Conservation (phyloP, 495 filamentous ascomycete species). For the Aspergillus incahuasiensis region DNA sequence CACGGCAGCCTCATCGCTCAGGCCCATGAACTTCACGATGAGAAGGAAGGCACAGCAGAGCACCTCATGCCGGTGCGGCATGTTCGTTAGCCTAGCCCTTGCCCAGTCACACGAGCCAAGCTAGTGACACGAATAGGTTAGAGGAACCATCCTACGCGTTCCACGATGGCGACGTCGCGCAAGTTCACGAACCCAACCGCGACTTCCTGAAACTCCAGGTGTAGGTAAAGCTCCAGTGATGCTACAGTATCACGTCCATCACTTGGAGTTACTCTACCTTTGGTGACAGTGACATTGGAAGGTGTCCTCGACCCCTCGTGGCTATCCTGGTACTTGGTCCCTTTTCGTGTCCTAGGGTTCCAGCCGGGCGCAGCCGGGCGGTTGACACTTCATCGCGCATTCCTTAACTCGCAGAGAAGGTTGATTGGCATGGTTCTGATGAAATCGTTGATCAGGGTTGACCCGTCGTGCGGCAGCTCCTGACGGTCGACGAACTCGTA, state of each 20-base stretch:
- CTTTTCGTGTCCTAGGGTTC: not conserved
- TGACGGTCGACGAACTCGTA: not conserved
- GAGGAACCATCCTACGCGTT: not conserved
- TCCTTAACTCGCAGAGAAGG: not conserved
- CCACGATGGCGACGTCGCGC: not conserved
- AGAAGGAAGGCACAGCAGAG: no score
- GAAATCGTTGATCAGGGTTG: not conserved
- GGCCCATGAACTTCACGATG: no score
- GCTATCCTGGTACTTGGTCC: not conserved
- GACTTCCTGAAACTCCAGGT: not conserved
- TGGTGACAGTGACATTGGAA: conserved; percentile 6
- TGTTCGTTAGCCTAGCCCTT: not conserved
- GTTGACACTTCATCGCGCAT: not conserved
- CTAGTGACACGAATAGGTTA: not conserved
- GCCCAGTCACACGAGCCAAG: not conserved
- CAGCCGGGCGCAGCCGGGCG: no score
- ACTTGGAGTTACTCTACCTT: conserved; percentile 1
- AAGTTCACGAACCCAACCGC: not conserved
- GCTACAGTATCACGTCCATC: conserved; percentile 5
- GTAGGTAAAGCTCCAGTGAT: not conserved
- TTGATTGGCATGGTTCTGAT: not conserved
- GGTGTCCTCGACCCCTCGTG: not conserved
- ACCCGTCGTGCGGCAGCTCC: not conserved
- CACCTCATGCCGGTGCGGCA: not conserved
- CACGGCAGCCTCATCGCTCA: not conserved